phyloP scores from a whole-genome alignment of 345 rosid genomes.

The Brassica juncea region DNA sequence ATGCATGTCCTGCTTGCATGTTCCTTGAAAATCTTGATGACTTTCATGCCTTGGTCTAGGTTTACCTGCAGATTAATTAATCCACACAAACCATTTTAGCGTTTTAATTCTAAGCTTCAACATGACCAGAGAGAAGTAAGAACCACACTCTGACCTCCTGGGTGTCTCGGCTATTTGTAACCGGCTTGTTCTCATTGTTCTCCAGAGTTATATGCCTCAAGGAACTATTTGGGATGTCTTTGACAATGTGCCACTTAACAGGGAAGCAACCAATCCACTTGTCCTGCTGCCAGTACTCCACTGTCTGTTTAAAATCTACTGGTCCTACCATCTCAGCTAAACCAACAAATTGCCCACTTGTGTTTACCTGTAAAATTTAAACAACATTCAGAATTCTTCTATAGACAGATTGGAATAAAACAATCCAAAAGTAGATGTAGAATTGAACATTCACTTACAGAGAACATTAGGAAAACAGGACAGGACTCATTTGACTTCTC shows the following conservation, averaged over 20 bases:
- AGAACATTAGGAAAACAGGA: slow-evolving; percentile 70
- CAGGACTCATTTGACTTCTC: slow-evolving; percentile 50
- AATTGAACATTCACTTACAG: slow-evolving; percentile 50
- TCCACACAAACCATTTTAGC: background rate
- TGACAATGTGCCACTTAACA: slow-evolving; percentile 79
- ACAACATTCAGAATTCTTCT: background rate
- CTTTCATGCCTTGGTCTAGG: slow-evolving; percentile 52
- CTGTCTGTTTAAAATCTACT: slow-evolving; percentile 65
- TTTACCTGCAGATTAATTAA: slow-evolving; percentile 46
- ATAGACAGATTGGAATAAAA: background rate
- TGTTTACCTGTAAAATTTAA: slow-evolving; percentile 58
- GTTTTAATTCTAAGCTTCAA: background rate
- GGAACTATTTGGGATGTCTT: slow-evolving; percentile 71
- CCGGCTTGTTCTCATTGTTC: slow-evolving; percentile 84
- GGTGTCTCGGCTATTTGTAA: slow-evolving; percentile 82
- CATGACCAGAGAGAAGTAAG: background rate
- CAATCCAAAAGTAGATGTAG: background rate
- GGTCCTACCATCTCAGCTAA: slow-evolving; percentile 80
- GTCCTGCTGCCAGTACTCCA: slow-evolving; percentile 86
- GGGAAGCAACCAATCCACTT: slow-evolving; percentile 86
- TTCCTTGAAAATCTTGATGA: slow-evolving; percentile 55
- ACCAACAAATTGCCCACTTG: slow-evolving; percentile 85
- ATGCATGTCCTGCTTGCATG: slow-evolving; percentile 56
- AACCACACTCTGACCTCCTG: slow-evolving; percentile 56
- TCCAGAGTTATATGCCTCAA: slow-evolving; percentile 78